Evolutionary conservation across 1,284 basidiomycete genomes (phyloP).

Genomic region (Volvariella surrecta): DNA sequence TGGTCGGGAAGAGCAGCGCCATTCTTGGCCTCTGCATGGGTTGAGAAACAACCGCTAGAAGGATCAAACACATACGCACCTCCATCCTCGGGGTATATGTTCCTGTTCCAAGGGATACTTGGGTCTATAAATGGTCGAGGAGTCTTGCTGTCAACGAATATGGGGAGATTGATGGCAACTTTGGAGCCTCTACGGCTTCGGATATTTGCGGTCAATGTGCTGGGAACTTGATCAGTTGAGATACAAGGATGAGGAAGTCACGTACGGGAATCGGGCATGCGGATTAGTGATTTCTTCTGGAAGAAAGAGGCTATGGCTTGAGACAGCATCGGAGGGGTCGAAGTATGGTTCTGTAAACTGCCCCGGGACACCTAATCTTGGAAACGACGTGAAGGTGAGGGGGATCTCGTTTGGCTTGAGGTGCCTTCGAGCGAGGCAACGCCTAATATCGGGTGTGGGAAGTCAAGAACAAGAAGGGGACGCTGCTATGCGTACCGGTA

Average conservation of each 20-base stretch:
- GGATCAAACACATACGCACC: conserved; percentile 33
- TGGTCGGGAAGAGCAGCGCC: conserved; percentile 86
- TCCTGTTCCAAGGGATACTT: conserved; percentile 79
- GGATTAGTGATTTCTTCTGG: conserved; percentile 96
- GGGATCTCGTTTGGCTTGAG: conserved; percentile 85
- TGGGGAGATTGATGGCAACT: conserved; percentile 92
- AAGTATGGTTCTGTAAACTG: conserved; percentile 90
- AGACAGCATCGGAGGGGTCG: conserved; percentile 65
- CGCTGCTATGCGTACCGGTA: conserved; percentile 49
- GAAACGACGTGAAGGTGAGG: conserved; percentile 93
- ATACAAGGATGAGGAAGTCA: conserved; percentile 14
- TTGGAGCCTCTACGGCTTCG: conserved; percentile 85
- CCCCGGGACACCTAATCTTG: conserved; percentile 82
- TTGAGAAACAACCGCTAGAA: not conserved
- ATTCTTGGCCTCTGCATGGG: conserved; percentile 65
- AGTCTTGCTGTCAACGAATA: conserved; percentile 87
- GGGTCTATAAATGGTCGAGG: conserved; percentile 87
- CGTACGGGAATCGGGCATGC: conserved; percentile 94
- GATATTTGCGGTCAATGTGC: conserved; percentile 95
- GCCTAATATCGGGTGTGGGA: conserved; percentile 10
- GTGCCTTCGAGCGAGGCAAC: conserved; percentile 78
- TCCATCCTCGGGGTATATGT: conserved; percentile 72
- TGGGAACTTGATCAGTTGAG: conserved; percentile 22
- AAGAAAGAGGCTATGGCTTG: conserved; percentile 88
- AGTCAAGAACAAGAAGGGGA: conserved; percentile 3